Evolutionary conservation across 176 grass and related monocot species (phyloP).

Genomic region (Ampelocalamus luodianensis): DNA sequence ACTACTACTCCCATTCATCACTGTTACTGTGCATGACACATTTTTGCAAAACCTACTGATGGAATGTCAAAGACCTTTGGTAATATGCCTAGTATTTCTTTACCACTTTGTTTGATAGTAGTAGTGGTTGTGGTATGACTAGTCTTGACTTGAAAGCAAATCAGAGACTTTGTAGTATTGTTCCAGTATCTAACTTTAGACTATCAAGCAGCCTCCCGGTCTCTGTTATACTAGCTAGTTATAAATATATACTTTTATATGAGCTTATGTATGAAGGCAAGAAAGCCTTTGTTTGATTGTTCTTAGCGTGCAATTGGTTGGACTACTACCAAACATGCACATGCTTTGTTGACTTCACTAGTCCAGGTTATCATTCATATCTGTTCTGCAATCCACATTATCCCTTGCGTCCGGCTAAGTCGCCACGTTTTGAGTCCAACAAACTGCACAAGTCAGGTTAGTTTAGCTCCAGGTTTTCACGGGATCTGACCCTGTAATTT

Average conservation of each 20-base stretch:
- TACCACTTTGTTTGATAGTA: background rate
- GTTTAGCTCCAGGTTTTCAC: too few species aligned
- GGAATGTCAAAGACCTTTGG: background rate
- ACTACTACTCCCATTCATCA: background rate
- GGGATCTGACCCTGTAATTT: too few species aligned
- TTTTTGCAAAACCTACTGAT: background rate
- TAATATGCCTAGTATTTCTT: background rate
- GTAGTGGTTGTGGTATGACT: conserved; percentile 12
- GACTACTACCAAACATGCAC: background rate
- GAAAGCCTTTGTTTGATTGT: background rate
- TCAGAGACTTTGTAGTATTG: background rate
- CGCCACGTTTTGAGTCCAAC: too few species aligned
- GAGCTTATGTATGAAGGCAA: too few species aligned
- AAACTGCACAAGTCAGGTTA: too few species aligned
- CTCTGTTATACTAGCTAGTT: background rate
- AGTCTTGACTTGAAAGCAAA: background rate
- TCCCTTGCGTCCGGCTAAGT: too few species aligned
- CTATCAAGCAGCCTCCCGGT: background rate
- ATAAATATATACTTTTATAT: background rate
- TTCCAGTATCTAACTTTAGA: conserved; percentile 16
- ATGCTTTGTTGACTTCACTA: conserved; percentile 38
- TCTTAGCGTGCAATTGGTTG: background rate
- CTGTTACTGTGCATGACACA: background rate
- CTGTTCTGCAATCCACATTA: conserved; percentile 3
- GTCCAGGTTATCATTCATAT: background rate